Conservation (phyloP, 1,139 yeast species). For the Debaryomyces coudertii region DNA sequence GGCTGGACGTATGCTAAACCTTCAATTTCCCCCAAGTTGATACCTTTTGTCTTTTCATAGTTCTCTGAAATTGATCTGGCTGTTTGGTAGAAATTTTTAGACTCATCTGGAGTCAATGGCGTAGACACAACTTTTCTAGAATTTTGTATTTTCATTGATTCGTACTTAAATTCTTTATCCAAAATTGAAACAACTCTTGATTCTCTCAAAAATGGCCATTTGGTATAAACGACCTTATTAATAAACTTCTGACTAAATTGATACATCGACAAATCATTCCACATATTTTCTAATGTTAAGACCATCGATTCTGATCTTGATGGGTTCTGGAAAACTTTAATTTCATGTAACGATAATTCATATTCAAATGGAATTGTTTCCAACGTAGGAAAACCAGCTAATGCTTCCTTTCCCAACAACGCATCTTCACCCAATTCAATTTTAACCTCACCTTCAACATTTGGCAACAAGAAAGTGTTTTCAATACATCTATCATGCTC, state of each 20-base stretch:
- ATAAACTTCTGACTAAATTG: constrained; percentile 65
- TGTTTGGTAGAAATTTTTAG: constrained; percentile 41
- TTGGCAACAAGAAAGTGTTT: constrained; percentile 53
- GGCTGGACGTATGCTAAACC: constrained; percentile 70
- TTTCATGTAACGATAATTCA: constrained; percentile 59
- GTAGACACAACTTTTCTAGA: constrained; percentile 42
- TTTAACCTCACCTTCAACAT: constrained; percentile 48
- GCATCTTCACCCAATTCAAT: constrained; percentile 74
- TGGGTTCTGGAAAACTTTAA: constrained; percentile 82
- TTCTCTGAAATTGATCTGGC: constrained; percentile 34
- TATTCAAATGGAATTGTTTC: constrained; percentile 64
- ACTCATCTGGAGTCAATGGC: constrained; percentile 44
- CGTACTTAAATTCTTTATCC: constrained; percentile 56
- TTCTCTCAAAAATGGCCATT: constrained; percentile 91
- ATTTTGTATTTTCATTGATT: constrained; percentile 35
- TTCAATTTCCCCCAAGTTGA: constrained; percentile 54
- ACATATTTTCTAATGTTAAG: constrained; percentile 57
- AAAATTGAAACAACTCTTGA: constrained; percentile 68
- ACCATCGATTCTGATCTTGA: constrained; percentile 83
- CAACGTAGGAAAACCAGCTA: constrained; percentile 92
- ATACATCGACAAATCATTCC: constrained; percentile 50
- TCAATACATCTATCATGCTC: constrained; percentile 80
- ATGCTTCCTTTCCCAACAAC: constrained; percentile 63
- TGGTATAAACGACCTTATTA: constrained; percentile 66
- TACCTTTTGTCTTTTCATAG: constrained; percentile 58